Percentiles rank a stretch among this genome's conserved stretches.
Evolutionary conservation across 345 rosid species (phyloP).

Genomic region (Dipteronia dyeriana): DNA sequence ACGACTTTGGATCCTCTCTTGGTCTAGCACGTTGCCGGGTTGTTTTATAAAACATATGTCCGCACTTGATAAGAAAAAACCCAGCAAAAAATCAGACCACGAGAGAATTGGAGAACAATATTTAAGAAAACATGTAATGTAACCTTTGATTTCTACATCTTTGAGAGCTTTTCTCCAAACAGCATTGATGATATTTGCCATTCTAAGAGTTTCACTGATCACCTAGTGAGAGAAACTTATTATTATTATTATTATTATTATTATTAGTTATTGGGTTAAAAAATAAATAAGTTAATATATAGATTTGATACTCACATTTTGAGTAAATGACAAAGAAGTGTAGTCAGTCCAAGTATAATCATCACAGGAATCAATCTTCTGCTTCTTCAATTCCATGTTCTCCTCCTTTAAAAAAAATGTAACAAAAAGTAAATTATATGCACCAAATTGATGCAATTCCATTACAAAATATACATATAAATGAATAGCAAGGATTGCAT

Average conservation of each 20-base stretch:
- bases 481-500: neutral
- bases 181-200: constrained; percentile 86
- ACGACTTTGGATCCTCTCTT: too few relatives aligned
- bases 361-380: constrained; percentile 46
- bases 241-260: neutral
- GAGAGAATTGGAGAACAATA: too few relatives aligned
- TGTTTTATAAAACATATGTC: too few relatives aligned
- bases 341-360: constrained; percentile 79
- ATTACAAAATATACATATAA: neutral
- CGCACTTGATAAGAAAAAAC: too few relatives aligned
- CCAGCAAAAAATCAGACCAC: too few relatives aligned
- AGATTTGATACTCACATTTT: constrained; percentile 56
- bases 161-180: constrained; percentile 93
- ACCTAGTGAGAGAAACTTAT: constrained; percentile 41
- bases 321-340: constrained; percentile 85
- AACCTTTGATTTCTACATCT: constrained; percentile 87
- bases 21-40: too few relatives aligned
- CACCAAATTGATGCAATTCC: too few relatives aligned
- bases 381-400: constrained; percentile 76
- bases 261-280: too few relatives aligned
- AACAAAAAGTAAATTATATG: too few relatives aligned
- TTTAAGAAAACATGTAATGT: neutral
- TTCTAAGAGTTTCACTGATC: constrained; percentile 86
- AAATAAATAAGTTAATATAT: too few relatives aligned
- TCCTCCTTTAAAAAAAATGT: constrained; percentile 54